These are phyloP conservation scores for Blastobotrys buckinghamii DNA, from an alignment of 1,139 yeast species.

Conservation along the genomic window DNA sequence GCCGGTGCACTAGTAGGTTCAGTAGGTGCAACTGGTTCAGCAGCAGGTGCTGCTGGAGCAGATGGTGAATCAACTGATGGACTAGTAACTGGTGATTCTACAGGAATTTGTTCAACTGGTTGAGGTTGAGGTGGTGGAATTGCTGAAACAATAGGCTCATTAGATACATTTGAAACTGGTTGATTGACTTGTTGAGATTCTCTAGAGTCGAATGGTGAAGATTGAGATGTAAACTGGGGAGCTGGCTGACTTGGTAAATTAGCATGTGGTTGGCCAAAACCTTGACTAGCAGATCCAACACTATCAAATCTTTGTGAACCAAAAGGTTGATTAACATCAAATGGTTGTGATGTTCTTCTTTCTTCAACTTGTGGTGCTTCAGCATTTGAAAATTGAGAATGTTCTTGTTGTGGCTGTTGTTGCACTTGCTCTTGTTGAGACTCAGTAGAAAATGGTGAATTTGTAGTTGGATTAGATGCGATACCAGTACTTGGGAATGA, in stretches of 20 bases:
- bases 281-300: no score
- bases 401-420: background rate
- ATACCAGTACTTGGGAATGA: slow-evolving; percentile 13
- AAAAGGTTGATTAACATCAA: background rate
- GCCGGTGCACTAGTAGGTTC: no score
- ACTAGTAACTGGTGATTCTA: background rate
- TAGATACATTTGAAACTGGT: no score
- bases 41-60: no score
- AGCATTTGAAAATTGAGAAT: no score
- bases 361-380: background rate
- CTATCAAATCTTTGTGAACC: background rate
- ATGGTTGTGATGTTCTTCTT: background rate
- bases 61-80: no score
- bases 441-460: no score
- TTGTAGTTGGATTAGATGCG: background rate
- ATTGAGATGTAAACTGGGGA: no score
- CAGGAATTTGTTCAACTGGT: background rate
- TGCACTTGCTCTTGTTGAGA: background rate
- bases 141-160: background rate
- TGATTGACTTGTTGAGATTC: background rate
- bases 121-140: slow-evolving; percentile 1
- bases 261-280: no score
- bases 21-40: no score
- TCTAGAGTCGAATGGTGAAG: no score
- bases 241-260: no score